Evolutionary conservation across 192 early-diverging fungal species (phyloP), one percentile per base, ranked within the genome.

Genomic region (Gryganskiella cystojenkinii): DNA sequence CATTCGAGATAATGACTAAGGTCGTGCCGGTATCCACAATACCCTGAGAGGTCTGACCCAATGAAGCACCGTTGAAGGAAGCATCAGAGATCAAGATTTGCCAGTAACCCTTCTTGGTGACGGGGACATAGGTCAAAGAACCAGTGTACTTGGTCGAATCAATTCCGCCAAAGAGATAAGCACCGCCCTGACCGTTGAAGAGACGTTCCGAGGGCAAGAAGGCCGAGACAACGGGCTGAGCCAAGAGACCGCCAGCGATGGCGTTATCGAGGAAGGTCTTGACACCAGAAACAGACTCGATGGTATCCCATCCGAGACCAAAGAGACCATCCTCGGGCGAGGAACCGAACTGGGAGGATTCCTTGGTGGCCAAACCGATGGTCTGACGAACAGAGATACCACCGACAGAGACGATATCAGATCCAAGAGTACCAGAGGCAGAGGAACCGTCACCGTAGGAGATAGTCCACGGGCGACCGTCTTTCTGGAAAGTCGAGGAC

Each of bases 11-110:
- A 19, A 88, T 69, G 45, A 90, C 80, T 10, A 90, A 70, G 19
- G 87, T 90, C 17, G 88, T 86, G 45, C 88, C 88, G 6, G 88
- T 88, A 65, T 90, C 88, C 9, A 90, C 27, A 51, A 90, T 88
- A 27, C 80, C 79, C 24, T 25, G 56, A 17, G 33, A 42, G 4
- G 33, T 42, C 28, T 42, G 34, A 13, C 79, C 74, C 17, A 81
- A 52, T 1, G 61, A 64, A 0, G 76, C 60, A 24, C 73, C 73
- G 34, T 65, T 76, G 0, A 85, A 67, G 2, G 63, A 67, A 46
- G 78, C 79, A 15, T 63, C 64, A 44, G 84, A 76, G n/a, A 87
- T 64, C 72, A 65, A 58, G 34, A 87, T 80, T 44, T 87, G 72
- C 86, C 86, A 87, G 70, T 82, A 87, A 22, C 72, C 80, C 57